Base-by-base conservation (phyloP, 2,329 filamentous ascomycete species). In the Sporothrix luriei region DNA sequence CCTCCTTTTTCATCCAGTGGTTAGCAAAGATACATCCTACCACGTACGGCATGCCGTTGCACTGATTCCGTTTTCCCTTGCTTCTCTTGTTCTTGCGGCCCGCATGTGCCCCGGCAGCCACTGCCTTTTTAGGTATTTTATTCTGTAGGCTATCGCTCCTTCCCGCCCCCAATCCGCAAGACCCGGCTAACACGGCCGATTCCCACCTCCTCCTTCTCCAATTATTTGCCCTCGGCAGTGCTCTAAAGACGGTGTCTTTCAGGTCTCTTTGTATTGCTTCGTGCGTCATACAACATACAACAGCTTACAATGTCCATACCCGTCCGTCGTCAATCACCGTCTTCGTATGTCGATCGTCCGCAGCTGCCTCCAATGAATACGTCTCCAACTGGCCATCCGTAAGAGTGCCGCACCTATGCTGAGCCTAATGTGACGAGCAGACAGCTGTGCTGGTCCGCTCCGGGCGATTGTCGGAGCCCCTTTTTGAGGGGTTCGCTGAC, bases 171-270 rank as follows among this genome's bases (percentile, higher is more conserved):
- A 57, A 48, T 13, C n/a, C 40, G 14, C 33, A 24, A 21, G 19
- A 14, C 16, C 38, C 68, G 61, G 68, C 62, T 66, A 64, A 59
- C n/a, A 62, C 67, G 67, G 67, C 67, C 62, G 14, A 43, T n/a
- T 49, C 43, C 59, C 40, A 19, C 19, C 40, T 59, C 24, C 64
- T 33, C 49, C 13, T 43, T 54, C 64, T 43, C 61, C 61, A 33
- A 49, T 29, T 65, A 9, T 11, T n/a, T 51, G 7, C 33, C 5
- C 43, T 48, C 33, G 40, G 61, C 26, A 33, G 33, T 65, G 43
- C 43, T 51, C 43, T 46, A 16, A 46, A 51, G 43, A 38, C 24
- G 43, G 16, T 49, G 16, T 49, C 55, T 38, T 46, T 14, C 43
- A 16, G 43, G 43, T 29, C 51, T 14, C 43, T 48, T 6, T 48